Conservation (phyloP, 1,284 basidiomycete species). For the Veloboletus limbatus region DNA sequence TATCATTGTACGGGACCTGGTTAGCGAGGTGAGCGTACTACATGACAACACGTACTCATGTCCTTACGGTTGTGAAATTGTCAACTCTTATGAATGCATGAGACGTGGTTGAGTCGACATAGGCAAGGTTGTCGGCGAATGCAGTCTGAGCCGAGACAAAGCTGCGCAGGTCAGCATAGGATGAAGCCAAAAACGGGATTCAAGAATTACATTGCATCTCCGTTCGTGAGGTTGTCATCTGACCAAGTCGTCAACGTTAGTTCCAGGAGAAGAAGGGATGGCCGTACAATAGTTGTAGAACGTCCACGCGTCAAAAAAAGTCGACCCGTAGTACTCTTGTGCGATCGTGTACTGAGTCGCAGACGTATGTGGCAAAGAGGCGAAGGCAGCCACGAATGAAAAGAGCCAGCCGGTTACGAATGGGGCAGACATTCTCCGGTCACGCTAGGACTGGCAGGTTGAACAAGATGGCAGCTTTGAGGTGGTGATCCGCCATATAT, state of each 20-base stretch:
- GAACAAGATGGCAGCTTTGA: not conserved
- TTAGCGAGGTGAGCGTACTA: constrained; percentile 1
- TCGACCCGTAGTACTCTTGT: constrained; percentile 48
- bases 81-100: constrained; percentile 74
- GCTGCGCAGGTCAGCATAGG: constrained; percentile 30
- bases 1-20: constrained; percentile 50
- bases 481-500: constrained; percentile 11
- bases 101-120: constrained; percentile 53
- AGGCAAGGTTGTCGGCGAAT: constrained; percentile 53
- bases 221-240: constrained; percentile 72
- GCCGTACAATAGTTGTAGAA: constrained; percentile 51
- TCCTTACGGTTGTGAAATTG: constrained; percentile 52
- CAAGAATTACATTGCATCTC: constrained; percentile 53
- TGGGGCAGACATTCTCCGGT: constrained; percentile 10
- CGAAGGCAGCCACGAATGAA: constrained; percentile 9
- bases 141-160: constrained; percentile 55
- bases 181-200: not conserved
- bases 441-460: not conserved
- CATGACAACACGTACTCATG: not conserved
- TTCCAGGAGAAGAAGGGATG: not conserved
- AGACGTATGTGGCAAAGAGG: constrained; percentile 7
- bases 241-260: not conserved
- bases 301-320: constrained; percentile 56
- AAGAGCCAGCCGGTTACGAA: constrained; percentile 5
- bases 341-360: constrained; percentile 42